A percentile compares a stretch with the other conserved stretches of the same genome.
These are phyloP conservation scores for Lasiosphaeris hirsuta DNA, from an alignment of 495 filamentous ascomycete genomes.

Conservation along the genomic window DNA sequence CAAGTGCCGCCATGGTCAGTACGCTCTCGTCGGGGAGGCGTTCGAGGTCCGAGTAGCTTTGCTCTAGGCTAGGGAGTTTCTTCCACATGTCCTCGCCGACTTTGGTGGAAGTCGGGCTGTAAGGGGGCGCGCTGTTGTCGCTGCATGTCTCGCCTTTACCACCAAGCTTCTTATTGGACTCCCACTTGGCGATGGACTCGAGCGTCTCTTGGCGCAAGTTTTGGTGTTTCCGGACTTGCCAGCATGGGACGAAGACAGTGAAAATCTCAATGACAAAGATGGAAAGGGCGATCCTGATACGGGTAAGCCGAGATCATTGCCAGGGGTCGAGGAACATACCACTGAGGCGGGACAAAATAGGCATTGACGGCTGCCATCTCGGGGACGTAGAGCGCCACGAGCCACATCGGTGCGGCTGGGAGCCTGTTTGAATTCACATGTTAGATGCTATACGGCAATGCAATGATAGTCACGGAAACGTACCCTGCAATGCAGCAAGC, in stretches of 20 bases:
- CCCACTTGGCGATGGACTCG: conserved; percentile 29
- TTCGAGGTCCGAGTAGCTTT: conserved; percentile 12
- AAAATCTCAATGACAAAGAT: conserved; percentile 49
- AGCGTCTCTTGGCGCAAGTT: conserved; percentile 29
- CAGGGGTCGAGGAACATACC: conserved; percentile 38
- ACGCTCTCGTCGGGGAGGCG: conserved; percentile 38
- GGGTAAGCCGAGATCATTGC: not conserved
- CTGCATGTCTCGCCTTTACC: conserved; percentile 5
- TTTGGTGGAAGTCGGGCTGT: conserved; percentile 25
- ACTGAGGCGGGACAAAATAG: conserved; percentile 48
- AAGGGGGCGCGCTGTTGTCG: conserved; percentile 8
- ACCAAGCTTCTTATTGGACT: conserved; percentile 29
- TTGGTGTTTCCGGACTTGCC: conserved; percentile 27
- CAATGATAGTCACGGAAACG: not conserved
- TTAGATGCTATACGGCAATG: not conserved
- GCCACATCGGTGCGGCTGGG: conserved; percentile 64
- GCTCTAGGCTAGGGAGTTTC: conserved; percentile 19
- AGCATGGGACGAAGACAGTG: conserved; percentile 46
- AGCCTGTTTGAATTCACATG: conserved; percentile 38
- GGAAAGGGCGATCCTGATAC: conserved; percentile 28
- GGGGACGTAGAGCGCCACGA: conserved; percentile 57
- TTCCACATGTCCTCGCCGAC: conserved; percentile 28
- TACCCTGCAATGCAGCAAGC: conserved; percentile 56
- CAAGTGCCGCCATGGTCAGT: conserved; percentile 57
- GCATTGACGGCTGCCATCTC: conserved; percentile 52